phyloP scores from a whole-genome alignment of 352 stramenopile genomes.

The Pythium coloratum region DNA sequence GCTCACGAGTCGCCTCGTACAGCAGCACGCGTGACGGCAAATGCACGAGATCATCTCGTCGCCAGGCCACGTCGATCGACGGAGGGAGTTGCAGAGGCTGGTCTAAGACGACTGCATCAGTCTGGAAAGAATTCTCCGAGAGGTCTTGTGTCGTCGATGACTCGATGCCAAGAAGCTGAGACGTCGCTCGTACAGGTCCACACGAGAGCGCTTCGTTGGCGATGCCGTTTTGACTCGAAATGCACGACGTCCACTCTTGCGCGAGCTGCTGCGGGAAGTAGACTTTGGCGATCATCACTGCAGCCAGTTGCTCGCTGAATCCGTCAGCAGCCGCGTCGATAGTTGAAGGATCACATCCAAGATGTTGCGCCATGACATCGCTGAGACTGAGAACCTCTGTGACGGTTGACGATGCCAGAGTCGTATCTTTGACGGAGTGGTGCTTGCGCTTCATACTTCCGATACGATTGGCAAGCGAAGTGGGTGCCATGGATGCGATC shows the following conservation, averaged over 20 bases:
- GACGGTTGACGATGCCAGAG: slow-evolving; percentile 1
- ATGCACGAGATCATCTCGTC: slow-evolving; percentile 29
- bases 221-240: neutral
- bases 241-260: slow-evolving; percentile 10
- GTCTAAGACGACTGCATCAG: neutral
- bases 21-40: slow-evolving; percentile 22
- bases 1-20: slow-evolving; percentile 14
- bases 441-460: slow-evolving; percentile 15
- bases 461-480: neutral
- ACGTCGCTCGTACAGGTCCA: neutral
- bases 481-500: neutral
- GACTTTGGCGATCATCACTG: slow-evolving; percentile 40
- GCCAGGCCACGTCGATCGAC: slow-evolving; percentile 24
- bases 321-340: neutral
- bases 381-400: slow-evolving; percentile 7
- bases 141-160: neutral
- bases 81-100: slow-evolving; percentile 16
- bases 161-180: slow-evolving; percentile 4
- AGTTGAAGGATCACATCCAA: neutral
- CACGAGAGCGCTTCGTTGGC: neutral
- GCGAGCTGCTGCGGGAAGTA: slow-evolving; percentile 37
- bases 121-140: neutral
- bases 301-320: slow-evolving; percentile 22
- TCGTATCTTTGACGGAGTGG: slow-evolving; percentile 13
- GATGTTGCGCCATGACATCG: slow-evolving; percentile 1